These are phyloP conservation scores for Carex scoparia DNA, from an alignment of 176 grass and related monocot species.

Conservation along the genomic window DNA sequence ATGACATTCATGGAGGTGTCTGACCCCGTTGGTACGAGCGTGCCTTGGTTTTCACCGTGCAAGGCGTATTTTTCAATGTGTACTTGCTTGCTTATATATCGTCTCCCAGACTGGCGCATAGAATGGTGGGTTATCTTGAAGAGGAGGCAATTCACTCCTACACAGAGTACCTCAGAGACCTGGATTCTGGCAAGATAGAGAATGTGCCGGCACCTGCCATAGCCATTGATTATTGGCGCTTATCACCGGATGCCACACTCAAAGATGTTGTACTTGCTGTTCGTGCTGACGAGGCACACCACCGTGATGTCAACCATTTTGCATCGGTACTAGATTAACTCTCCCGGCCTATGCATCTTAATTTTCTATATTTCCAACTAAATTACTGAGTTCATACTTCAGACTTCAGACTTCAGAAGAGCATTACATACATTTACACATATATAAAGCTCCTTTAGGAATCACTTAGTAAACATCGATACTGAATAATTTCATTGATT, in stretches of 20 bases:
- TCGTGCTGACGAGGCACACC: constrained; percentile 72
- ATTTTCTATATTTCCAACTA: not conserved
- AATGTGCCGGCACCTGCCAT: constrained; percentile 63
- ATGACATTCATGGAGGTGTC: constrained; percentile 95
- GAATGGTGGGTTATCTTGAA: constrained; percentile 76
- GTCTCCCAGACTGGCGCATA: constrained; percentile 64
- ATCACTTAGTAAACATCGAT: not conserved
- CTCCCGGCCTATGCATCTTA: not conserved
- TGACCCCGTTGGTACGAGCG: constrained; percentile 59
- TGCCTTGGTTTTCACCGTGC: constrained; percentile 52
- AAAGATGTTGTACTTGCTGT: constrained; percentile 57
- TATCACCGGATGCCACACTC: constrained; percentile 20
- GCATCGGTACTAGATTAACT: constrained; percentile 43
- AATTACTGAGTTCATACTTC: not conserved
- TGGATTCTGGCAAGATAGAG: constrained; percentile 61
- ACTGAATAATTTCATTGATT: not conserved
- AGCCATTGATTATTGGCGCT: constrained; percentile 89
- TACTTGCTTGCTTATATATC: constrained; percentile 50
- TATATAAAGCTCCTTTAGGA: not conserved
- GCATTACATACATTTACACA: not conserved
- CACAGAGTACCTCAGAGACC: constrained; percentile 63
- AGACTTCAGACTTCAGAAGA: not conserved
- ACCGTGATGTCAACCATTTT: constrained; percentile 84
- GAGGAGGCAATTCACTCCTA: constrained; percentile 86
- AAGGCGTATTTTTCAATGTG: constrained; percentile 67